Evolutionary conservation across 495 filamentous ascomycete genomes (phyloP), one percentile per base, ranked within the genome.

Genomic region (Xylaria sp.): DNA sequence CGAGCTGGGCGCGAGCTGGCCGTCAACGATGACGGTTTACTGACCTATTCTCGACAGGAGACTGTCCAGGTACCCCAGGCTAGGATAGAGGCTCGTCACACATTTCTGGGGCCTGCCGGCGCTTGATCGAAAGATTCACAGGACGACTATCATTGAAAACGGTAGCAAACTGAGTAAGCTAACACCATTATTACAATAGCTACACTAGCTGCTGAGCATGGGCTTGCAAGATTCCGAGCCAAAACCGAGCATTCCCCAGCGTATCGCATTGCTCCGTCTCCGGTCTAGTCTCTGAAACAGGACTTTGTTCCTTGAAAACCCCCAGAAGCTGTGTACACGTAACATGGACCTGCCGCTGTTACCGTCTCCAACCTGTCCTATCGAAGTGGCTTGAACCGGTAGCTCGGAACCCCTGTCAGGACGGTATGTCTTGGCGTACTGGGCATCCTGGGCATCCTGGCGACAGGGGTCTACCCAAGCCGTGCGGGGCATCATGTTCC

Each of bases 1-100:
- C 66, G 66, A 68, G 24, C 66, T 43, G 11, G 46, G 7, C n/a
- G n/a, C n/a, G n/a, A n/a, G n/a, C n/a, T n/a, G n/a, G n/a, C 40
- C 52, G 11, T 26, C 17, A 19, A 6, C 19, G 52, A 55, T 55
- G 48, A 67, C 46, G 29, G 31, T 48, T 43, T 14, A 67, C 31
- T 66, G 44, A 44, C 14, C 43, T 24, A 66, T 29, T 29, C 24
- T 48, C 12, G 26, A 46, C 21, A 31, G 35, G 21, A 21, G 21
- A 11, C 37, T 24, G 31, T 2, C 29, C 33, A 19, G 31, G 14
- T 33, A 57, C 53, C 53, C 24, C n/a, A 24, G 48, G 48, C 48
- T 21, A 31, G 26, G 52, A 55, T 31, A 55, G 26, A 29, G 31
- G 52, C 26, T 55, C 21, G 57, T 59, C 8, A 41, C 37, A 43